Evolutionary conservation across 495 filamentous ascomycete genomes (phyloP), one percentile per base, ranked within the genome.

Genomic region (Talaromyces wortmannii): DNA sequence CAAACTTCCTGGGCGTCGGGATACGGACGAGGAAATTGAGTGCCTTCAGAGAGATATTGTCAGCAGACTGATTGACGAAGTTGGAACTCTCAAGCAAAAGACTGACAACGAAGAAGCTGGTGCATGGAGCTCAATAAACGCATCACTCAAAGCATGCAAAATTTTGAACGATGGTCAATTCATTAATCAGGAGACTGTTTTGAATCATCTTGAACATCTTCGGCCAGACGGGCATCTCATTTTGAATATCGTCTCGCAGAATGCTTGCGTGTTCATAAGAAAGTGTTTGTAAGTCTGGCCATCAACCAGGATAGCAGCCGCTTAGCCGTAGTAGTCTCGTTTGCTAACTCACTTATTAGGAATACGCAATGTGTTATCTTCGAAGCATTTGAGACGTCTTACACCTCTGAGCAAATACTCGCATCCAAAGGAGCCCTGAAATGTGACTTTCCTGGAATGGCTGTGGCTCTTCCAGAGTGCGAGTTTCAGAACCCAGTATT

Each of bases 381-480:
- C 40, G 83, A 86, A 59, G 67, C 73, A 0, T 84, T 85, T 51
- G 82, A 87, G 57, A 65, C 79, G 7, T 83, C 82, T 0, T 65
- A 82, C 2, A 52, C 43, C 5, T 75, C 75, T 7, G 69, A 76
- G n/a, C 32, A 72, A 5, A 76, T 82, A 17, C 63, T 82, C 0
- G 69, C 68, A 0, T 52, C 74, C 0, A 49, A 70, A 42, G 65
- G 60, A 30, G 76, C 75, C 0, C 50, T 83, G 3, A 57, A 70
- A 53, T 81, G 71, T 74, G 70, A 79, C 67, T 71, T 79, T 66
- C 64, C 72, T 55, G 58, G 63, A 32, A n/a, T 61, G 12, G 76
- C 75, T 0, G 74, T 74, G 0, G 62, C 68, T 5, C 48, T 81
- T 7, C 62, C 73, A 0, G 31, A 50, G n/a, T 4, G 30, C 2